Base-by-base conservation (phyloP, 371 early-diverging fungal species). In the Mortierella sp. region DNA sequence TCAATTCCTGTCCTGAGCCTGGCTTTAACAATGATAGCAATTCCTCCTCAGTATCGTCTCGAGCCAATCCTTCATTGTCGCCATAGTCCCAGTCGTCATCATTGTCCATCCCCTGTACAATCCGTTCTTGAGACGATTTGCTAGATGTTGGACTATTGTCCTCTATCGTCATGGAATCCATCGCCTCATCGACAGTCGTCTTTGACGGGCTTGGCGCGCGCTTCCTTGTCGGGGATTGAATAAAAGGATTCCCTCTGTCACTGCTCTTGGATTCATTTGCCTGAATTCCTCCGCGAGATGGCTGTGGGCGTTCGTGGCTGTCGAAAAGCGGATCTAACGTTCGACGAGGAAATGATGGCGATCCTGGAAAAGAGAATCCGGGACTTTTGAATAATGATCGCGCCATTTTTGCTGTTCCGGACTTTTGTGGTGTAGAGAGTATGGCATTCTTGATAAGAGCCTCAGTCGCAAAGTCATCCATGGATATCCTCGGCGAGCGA, bases 341-440 rank as follows among this genome's bases (percentile, higher is more conserved):
- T 14, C 41, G 37, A 8, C 28, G 64, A 43, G 21, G 55, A 9
- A 37, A 43, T 17, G 55, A 58, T 5, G 57, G 59, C 7, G 47
- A 57, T 10, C 22, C 43, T 24, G 54, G 50, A 27, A 41, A 44
- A 14, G 57, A 34, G 2, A 47, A 46, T n/a, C 61, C 57, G 19
- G 72, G 46, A 2, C 66, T 57, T 13, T 62, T 60, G 27, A 71
- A 71, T 19, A 71, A 53, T 3, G 66, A 55, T 1, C 72, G 65
- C 7, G 72, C 65, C 7, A 60, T 49, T 27, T 65, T 71, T 21
- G 72, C 65, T 14, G 64, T 66, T 16, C 57, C 62, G 14, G 65
- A 54, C 37, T 65, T 65, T 47, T 65, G 60, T 1, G 72, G 66
- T 0, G 72, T 71, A 12, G 56, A 53, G 4, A 57, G 49, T 3